These are phyloP conservation scores for Apium graveolens DNA, from an alignment of 129 eudicot genomes.

Conservation along the genomic window DNA sequence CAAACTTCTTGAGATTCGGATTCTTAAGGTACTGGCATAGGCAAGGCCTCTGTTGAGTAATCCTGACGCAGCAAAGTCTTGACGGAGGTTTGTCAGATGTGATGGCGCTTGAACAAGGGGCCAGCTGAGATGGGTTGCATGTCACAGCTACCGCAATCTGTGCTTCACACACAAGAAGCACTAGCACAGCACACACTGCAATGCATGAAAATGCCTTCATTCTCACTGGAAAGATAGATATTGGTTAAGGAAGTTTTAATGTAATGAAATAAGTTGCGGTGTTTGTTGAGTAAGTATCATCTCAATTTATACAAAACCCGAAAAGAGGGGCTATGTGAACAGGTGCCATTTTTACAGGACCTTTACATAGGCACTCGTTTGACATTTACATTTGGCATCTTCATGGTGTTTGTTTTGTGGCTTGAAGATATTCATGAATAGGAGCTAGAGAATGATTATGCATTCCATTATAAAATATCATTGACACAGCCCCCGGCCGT, in stretches of 20 bases:
- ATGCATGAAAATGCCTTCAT: constrained; percentile 14
- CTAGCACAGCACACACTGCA: constrained; percentile 10
- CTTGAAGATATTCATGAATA: neutral
- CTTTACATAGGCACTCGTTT: neutral
- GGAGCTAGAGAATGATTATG: neutral
- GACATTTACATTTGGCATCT: neutral
- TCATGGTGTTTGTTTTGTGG: neutral
- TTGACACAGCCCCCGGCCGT: neutral
- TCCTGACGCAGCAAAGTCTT: constrained; percentile 30
- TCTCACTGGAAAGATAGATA: neutral
- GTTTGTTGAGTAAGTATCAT: neutral
- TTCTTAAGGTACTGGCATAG: constrained; percentile 45
- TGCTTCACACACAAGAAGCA: constrained; percentile 13
- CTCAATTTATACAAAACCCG: constrained; percentile 2
- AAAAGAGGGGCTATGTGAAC: neutral
- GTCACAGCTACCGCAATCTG: constrained; percentile 20
- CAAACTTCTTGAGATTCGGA: constrained; percentile 31
- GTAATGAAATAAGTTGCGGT: neutral
- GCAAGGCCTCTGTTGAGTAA: constrained; percentile 50
- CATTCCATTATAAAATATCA: neutral
- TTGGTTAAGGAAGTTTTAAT: neutral
- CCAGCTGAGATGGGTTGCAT: constrained; percentile 20
- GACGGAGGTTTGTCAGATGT: constrained; percentile 27
- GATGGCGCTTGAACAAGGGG: constrained; percentile 33
- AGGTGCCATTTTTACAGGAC: neutral